Base-by-base conservation (phyloP, 257 asterid species). In the Capsicum pubescens region DNA sequence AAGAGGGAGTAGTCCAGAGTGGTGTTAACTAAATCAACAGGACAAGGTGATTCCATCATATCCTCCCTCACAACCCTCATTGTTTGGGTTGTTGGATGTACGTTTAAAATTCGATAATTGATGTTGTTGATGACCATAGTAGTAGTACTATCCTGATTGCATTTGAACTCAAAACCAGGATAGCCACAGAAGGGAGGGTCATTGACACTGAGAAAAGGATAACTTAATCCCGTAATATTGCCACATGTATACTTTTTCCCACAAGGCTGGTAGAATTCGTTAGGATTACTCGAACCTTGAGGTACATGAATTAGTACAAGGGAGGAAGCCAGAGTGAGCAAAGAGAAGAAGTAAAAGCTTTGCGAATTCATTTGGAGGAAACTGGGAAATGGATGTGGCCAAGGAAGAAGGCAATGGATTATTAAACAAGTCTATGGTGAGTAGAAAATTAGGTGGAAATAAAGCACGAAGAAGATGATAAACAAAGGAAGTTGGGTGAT, bases 111-210 rank as follows among this genome's bases (percentile, higher is more conserved):
- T 0, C 85, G 85, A 39, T 88, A 92, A 0, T 52, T 90, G 58
- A 83, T 44, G 79, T 81, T 86, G 86, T 14, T 67, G 69, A 94
- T 87, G 6, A 84, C 83, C 7, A 93, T 89, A 59, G 89, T 91
- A n/a, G 97, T 91, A 3, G 72, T 56, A 8, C 84, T 85, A 26
- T 10, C 44, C 17, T 14, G 81, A 44, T 67, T 82, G 15, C 98
- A 94, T 16, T 48, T 60, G 54, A 94, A 93, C 4, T 76, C 89
- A 17, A 93, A 82, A 55, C 91, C 89, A 3, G 97, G 98, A 78
- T 92, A 92, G 63, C 98, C 98, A 16, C 97, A 94, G 55, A 85
- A 89, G 35, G n/a, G 60, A 82, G 95, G 95, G 82, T 91, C 94
- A 6, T 21, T 2, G 14, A 8, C 1, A 67, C 86, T 89, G 13